Percentiles rank a stretch among this genome's conserved stretches.
phyloP scores from a whole-genome alignment of 2,329 filamentous ascomycete species.

The Kalmusia sp. region DNA sequence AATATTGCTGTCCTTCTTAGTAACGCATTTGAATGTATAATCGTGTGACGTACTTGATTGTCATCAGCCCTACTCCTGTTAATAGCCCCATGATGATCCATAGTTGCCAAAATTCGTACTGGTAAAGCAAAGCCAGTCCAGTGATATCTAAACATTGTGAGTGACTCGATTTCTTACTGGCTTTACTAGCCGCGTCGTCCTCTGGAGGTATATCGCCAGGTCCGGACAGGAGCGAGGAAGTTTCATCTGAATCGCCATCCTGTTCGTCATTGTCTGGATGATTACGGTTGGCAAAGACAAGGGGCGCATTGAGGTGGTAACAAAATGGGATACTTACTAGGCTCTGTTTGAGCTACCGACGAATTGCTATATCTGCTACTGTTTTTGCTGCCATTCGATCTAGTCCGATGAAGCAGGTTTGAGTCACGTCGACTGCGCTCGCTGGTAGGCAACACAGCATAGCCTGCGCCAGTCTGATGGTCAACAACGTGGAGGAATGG shows the following conservation, averaged over 20 bases:
- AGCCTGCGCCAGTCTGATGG: constrained; percentile 64
- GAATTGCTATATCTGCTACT: constrained; percentile 51
- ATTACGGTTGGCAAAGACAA: constrained; percentile 43
- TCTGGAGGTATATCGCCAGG: constrained; percentile 59
- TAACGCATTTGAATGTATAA: constrained; percentile 39
- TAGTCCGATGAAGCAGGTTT: constrained; percentile 56
- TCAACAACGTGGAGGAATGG: constrained; percentile 82
- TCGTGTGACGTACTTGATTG: constrained; percentile 80
- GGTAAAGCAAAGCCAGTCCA: constrained; percentile 75
- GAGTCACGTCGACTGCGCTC: constrained; percentile 55
- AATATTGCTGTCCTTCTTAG: constrained; percentile 74
- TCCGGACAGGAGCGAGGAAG: constrained; percentile 79
- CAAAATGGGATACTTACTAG: constrained; percentile 64
- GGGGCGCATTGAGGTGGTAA: constrained; percentile 20
- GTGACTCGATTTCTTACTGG: constrained; percentile 72
- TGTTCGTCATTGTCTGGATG: constrained; percentile 43
- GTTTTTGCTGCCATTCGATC: constrained; percentile 54
- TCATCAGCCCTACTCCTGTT: constrained; percentile 95
- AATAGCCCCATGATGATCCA: constrained; percentile 89
- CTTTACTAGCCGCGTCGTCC: constrained; percentile 61
- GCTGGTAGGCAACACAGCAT: constrained; percentile 63
- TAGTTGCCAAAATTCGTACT: constrained; percentile 86
- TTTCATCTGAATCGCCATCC: constrained; percentile 69
- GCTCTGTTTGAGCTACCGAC: constrained; percentile 57
- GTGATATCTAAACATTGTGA: constrained; percentile 90